Evolutionary conservation across 1,284 basidiomycete genomes (phyloP).

Genomic region (Leccinum fuscescens): DNA sequence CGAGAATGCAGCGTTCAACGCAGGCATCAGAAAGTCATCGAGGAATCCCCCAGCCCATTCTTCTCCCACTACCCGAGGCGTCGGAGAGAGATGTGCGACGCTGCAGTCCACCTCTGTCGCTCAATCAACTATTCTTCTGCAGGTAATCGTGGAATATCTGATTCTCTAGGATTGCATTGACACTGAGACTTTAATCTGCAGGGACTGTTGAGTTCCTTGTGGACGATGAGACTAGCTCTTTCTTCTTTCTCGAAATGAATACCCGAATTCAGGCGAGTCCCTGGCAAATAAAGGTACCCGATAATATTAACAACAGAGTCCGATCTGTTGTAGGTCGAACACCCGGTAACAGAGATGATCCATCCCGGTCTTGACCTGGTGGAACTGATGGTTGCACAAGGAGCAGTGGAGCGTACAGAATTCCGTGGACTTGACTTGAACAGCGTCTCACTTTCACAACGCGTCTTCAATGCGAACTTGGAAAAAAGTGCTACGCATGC

Average conservation of each 20-base stretch:
- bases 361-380: slow-evolving; percentile 63
- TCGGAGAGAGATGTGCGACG: slow-evolving; percentile 47
- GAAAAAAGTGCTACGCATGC: slow-evolving; percentile 36
- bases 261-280: slow-evolving; percentile 57
- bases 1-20: slow-evolving; percentile 72
- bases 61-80: slow-evolving; percentile 41
- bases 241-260: slow-evolving; percentile 78
- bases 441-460: slow-evolving; percentile 21
- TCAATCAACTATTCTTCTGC: slow-evolving; percentile 58
- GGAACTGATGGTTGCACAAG: slow-evolving; percentile 63
- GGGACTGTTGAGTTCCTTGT: slow-evolving; percentile 72
- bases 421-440: slow-evolving; percentile 19
- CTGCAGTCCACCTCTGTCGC: slow-evolving; percentile 51
- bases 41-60: slow-evolving; percentile 64
- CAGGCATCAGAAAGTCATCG: slow-evolving; percentile 73
- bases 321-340: slow-evolving; percentile 52
- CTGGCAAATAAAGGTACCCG: not conserved
- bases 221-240: slow-evolving; percentile 50
- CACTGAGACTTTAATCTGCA: slow-evolving; percentile 17
- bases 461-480: slow-evolving; percentile 22
- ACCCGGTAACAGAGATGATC: slow-evolving; percentile 62
- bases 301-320: not conserved
- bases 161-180: not conserved
- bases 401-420: slow-evolving; percentile 35
- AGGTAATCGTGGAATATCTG: slow-evolving; percentile 34